Conservation (phyloP, 2,329 filamentous ascomycete species). For the Blastomyces emzantsi region DNA sequence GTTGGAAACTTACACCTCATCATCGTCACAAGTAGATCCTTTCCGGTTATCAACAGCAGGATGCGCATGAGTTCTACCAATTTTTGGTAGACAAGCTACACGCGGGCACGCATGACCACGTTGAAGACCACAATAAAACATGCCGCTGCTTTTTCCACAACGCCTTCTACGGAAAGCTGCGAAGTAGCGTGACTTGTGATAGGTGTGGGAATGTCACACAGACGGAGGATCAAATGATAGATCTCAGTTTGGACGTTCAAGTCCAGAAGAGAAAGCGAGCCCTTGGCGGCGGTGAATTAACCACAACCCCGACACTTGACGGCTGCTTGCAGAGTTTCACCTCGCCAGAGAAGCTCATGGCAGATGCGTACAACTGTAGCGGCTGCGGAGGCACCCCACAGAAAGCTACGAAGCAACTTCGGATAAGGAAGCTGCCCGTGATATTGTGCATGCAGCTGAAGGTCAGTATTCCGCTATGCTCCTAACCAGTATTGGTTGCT, state of each 20-base stretch:
- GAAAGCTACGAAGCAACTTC: slow-evolving; percentile 74
- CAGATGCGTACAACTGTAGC: slow-evolving; percentile 76
- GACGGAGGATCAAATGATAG: slow-evolving; percentile 80
- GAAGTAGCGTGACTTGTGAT: slow-evolving; percentile 83
- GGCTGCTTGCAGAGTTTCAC: slow-evolving; percentile 85
- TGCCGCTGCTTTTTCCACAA: slow-evolving; percentile 92
- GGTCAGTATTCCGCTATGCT: slow-evolving; percentile 41
- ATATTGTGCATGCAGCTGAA: slow-evolving; percentile 90
- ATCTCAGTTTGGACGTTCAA: slow-evolving; percentile 81
- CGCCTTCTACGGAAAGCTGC: slow-evolving; percentile 86
- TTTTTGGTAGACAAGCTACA: slow-evolving; percentile 90
- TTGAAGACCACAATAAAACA: slow-evolving; percentile 44
- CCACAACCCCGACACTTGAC: slow-evolving; percentile 42
- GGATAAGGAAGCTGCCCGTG: slow-evolving; percentile 75
- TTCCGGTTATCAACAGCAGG: slow-evolving; percentile 89
- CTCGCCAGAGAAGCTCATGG: slow-evolving; percentile 62
- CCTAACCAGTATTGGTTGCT: neutral
- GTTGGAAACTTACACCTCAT: neutral
- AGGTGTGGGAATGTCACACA: slow-evolving; percentile 75
- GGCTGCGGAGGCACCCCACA: slow-evolving; percentile 64
- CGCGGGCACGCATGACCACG: slow-evolving; percentile 62
- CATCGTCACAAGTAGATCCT: slow-evolving; percentile 45
- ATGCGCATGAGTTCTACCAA: slow-evolving; percentile 95
- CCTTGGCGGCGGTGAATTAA: slow-evolving; percentile 32
- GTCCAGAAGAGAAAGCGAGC: slow-evolving; percentile 55